phyloP scores from a whole-genome alignment of 441 rosid genomes.

The Theobroma grandiflorum region DNA sequence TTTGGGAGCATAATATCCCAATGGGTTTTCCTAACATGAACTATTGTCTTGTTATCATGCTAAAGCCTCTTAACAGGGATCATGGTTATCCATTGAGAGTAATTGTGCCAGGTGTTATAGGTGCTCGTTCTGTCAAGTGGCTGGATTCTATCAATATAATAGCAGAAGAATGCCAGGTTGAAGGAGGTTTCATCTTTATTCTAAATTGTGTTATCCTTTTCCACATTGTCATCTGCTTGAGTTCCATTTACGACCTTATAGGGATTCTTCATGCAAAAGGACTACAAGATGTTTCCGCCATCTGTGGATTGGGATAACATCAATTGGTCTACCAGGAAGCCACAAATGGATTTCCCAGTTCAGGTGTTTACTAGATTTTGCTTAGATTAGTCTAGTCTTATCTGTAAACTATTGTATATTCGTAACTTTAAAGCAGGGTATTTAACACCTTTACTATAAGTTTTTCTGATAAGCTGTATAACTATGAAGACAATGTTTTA shows the following conservation, averaged over 20 bases:
- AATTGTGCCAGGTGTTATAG: slow-evolving; percentile 97
- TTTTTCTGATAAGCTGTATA: not conserved
- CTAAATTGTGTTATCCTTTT: slow-evolving; percentile 4
- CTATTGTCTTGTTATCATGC: slow-evolving; percentile 25
- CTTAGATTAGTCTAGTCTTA: not conserved
- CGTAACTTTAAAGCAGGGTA: not conserved
- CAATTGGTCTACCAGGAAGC: slow-evolving; percentile 87
- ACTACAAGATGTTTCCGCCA: slow-evolving; percentile 99
- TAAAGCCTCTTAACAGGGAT: slow-evolving; percentile 89
- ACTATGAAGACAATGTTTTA: not conserved
- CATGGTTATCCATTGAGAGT: slow-evolving; percentile 94
- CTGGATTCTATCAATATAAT: slow-evolving; percentile 80
- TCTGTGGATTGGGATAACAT: slow-evolving; percentile 94
- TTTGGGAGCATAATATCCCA: not conserved
- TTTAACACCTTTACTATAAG: not conserved
- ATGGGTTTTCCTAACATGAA: slow-evolving; percentile 21
- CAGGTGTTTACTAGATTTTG: slow-evolving; percentile 62
- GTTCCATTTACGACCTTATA: slow-evolving; percentile 36
- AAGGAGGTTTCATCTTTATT: slow-evolving; percentile 9
- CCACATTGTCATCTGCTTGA: not conserved
- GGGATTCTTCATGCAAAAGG: slow-evolving; percentile 99
- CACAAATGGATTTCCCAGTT: slow-evolving; percentile 98
- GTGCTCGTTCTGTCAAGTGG: slow-evolving; percentile 99
- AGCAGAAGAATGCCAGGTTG: slow-evolving; percentile 92
- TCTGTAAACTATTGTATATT: not conserved